These are phyloP conservation scores for Adenanthera pavonina DNA, from an alignment of 306 rosid genomes.

Conservation along the genomic window DNA sequence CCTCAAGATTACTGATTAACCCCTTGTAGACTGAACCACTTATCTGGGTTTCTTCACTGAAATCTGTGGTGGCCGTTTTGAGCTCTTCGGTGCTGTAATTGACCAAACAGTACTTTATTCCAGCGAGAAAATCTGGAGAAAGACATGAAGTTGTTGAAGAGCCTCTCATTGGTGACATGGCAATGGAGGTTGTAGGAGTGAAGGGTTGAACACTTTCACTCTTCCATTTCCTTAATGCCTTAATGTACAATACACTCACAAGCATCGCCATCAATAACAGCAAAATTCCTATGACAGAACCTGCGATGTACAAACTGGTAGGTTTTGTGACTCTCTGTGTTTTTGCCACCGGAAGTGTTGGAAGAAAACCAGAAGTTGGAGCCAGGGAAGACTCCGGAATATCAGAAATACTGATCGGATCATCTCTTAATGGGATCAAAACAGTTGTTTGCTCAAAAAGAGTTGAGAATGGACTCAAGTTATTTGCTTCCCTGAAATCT, in stretches of 20 bases:
- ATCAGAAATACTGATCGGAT: slow-evolving; percentile 37
- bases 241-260: slow-evolving; percentile 51
- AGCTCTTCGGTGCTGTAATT: slow-evolving; percentile 61
- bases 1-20: slow-evolving; percentile 46
- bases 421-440: slow-evolving; percentile 53
- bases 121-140: slow-evolving; percentile 70
- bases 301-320: slow-evolving; percentile 49
- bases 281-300: slow-evolving; percentile 49
- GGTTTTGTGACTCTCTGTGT: slow-evolving; percentile 22
- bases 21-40: slow-evolving; percentile 52
- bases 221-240: slow-evolving; percentile 46
- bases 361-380: slow-evolving; percentile 57
- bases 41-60: slow-evolving; percentile 60
- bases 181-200: slow-evolving; percentile 43
- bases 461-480: slow-evolving; percentile 29
- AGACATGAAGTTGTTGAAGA: slow-evolving; percentile 55
- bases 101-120: slow-evolving; percentile 61
- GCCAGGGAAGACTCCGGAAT: slow-evolving; percentile 62
- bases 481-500: slow-evolving; percentile 50
- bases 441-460: slow-evolving; percentile 51
- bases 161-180: slow-evolving; percentile 46
- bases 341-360: slow-evolving; percentile 44
- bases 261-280: slow-evolving; percentile 48
- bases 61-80: slow-evolving; percentile 55
- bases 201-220: slow-evolving; percentile 43